These are phyloP conservation scores for Sporisorium graminicola DNA, from an alignment of 1,284 basidiomycete genomes.

Conservation along the genomic window DNA sequence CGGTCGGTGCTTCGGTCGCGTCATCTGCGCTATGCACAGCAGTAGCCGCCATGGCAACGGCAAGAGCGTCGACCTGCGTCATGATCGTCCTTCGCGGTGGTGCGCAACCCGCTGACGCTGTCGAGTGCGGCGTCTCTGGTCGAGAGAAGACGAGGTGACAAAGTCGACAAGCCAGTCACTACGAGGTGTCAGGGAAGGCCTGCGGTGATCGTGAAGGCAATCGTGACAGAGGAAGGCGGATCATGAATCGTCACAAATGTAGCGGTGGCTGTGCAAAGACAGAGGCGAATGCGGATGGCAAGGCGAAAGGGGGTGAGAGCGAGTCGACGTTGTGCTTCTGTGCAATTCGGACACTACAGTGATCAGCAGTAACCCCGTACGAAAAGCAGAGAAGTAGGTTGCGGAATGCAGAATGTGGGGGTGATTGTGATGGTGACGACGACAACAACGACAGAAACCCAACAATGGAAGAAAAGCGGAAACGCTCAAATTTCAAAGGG, in stretches of 20 bases:
- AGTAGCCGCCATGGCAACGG: constrained; percentile 14
- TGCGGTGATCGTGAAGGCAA: constrained; percentile 2
- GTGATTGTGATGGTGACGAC: neutral
- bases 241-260: neutral
- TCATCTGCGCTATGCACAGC: constrained; percentile 6
- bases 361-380: neutral
- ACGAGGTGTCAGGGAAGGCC: constrained; percentile 9
- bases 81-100: constrained; percentile 8
- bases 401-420: neutral
- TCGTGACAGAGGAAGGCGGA: neutral
- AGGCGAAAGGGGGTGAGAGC: too few species aligned
- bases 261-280: neutral
- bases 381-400: too few species aligned
- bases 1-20: neutral
- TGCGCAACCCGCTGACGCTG: neutral
- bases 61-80: constrained; percentile 32
- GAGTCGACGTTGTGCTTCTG: neutral
- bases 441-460: neutral
- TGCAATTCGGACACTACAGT: neutral
- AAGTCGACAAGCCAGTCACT: constrained; percentile 1
- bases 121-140: neutral
- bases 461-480: too few species aligned
- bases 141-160: neutral
- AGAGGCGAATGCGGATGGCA: neutral
- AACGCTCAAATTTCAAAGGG: neutral